These are phyloP conservation scores for Rauvolfia tetraphylla DNA, from an alignment of 257 asterid genomes.

Conservation along the genomic window DNA sequence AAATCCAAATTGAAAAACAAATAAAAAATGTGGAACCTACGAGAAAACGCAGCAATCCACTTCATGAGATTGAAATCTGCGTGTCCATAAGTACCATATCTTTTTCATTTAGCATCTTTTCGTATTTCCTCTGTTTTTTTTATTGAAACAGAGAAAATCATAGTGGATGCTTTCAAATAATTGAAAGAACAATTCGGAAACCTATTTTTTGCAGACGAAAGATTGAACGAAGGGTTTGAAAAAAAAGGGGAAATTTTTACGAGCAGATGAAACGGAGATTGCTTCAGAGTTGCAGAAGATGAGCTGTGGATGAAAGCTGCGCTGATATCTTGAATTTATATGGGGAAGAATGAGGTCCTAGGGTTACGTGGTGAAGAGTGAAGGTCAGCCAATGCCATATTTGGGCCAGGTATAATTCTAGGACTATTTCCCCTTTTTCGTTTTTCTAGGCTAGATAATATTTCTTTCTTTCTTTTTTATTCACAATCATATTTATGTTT, in stretches of 20 bases:
- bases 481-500: too few species aligned
- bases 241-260: background rate
- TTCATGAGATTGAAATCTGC: conserved; percentile 35
- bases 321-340: background rate
- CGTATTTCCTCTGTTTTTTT: conserved; percentile 29
- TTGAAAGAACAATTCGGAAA: background rate
- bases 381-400: too few species aligned
- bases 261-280: background rate
- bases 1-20: background rate
- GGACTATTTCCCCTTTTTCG: background rate
- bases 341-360: background rate
- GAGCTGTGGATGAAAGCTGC: background rate
- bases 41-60: conserved; percentile 73
- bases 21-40: conserved; percentile 40
- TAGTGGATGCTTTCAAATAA: conserved; percentile 31
- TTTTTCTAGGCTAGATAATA: too few species aligned
- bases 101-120: conserved; percentile 43
- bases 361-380: background rate
- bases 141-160: conserved; percentile 36
- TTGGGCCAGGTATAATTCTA: background rate
- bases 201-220: too few species aligned
- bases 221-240: background rate
- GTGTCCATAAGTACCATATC: conserved; percentile 52
- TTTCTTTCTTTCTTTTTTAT: background rate
- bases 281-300: background rate